These are phyloP conservation scores for Trametes versicolor DNA, from an alignment of 1,284 basidiomycete genomes.

Conservation along the genomic window DNA sequence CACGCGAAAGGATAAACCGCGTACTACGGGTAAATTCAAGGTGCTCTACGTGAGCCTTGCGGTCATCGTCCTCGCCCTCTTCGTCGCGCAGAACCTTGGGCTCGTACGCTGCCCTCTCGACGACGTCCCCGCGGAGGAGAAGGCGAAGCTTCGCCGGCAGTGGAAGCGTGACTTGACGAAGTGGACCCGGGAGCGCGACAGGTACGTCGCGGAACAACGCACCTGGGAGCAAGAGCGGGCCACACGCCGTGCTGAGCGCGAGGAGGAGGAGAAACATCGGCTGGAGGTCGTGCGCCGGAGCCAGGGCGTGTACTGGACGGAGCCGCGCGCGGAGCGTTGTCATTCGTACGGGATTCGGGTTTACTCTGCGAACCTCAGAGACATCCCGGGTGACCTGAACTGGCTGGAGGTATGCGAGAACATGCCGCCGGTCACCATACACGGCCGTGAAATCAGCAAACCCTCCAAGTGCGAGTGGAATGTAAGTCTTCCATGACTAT, in stretches of 20 bases:
- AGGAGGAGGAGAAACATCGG: constrained; percentile 24
- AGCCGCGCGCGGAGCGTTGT: constrained; percentile 27
- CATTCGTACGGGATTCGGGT: constrained; percentile 28
- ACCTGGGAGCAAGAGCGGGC: constrained; percentile 3
- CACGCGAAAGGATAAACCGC: background rate
- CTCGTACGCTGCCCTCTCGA: constrained; percentile 18
- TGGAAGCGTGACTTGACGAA: constrained; percentile 9
- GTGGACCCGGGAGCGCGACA: constrained; percentile 21
- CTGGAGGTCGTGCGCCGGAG: constrained; percentile 29
- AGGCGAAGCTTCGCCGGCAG: constrained; percentile 7
- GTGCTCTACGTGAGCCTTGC: background rate
- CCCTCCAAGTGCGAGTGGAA: constrained; percentile 29
- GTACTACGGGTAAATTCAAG: background rate
- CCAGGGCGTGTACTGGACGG: constrained; percentile 33
- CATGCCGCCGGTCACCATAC: constrained; percentile 31
- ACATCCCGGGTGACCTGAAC: constrained; percentile 27
- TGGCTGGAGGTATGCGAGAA: constrained; percentile 33
- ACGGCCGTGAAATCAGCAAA: constrained; percentile 25
- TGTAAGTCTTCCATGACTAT: constrained; percentile 7
- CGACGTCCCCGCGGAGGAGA: constrained; percentile 19
- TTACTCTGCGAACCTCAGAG: constrained; percentile 31
- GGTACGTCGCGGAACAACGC: constrained; percentile 4
- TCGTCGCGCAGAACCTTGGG: constrained; percentile 21
- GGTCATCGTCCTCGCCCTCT: background rate
- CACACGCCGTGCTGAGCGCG: background rate